Conservation (phyloP, 495 filamentous ascomycete species). For the Achaetomiella virescens region DNA sequence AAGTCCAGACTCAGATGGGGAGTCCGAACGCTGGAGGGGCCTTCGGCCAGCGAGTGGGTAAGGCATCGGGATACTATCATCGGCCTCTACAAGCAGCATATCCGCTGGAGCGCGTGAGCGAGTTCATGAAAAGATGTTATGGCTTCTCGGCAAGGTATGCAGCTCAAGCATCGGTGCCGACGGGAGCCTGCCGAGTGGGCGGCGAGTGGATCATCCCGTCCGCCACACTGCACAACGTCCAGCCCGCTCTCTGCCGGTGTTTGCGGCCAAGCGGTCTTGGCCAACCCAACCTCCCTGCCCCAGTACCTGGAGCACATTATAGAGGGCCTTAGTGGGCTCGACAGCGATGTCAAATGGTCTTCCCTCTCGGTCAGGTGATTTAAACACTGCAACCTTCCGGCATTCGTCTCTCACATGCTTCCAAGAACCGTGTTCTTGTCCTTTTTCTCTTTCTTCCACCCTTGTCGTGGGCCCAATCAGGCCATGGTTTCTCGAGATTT, state of each 20-base stretch:
- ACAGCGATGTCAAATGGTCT: neutral
- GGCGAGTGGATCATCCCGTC: too few relatives aligned
- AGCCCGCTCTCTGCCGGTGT: too few relatives aligned
- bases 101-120: constrained; percentile 29
- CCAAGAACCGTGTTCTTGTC: neutral
- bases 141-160: constrained; percentile 32
- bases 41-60: constrained; percentile 28
- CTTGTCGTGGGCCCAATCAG: neutral
- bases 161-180: too few relatives aligned
- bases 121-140: constrained; percentile 28
- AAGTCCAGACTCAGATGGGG: constrained; percentile 13
- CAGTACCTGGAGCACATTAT: too few relatives aligned
- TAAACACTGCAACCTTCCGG: neutral
- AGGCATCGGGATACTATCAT: constrained; percentile 28
- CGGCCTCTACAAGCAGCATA: constrained; percentile 27
- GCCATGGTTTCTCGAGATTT: too few relatives aligned
- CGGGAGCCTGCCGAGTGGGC: too few relatives aligned
- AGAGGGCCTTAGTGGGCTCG: neutral
- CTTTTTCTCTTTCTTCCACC: neutral
- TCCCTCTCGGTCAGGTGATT: neutral
- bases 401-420: neutral
- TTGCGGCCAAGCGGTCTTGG: too few relatives aligned
- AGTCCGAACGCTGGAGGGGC: constrained; percentile 29
- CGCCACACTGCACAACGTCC: too few relatives aligned
- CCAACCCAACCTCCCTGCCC: too few relatives aligned